A percentile compares a stretch with the other conserved stretches of the same genome.
These are phyloP conservation scores for Collariella sp. DNA, from an alignment of 495 filamentous ascomycete species.

Conservation along the genomic window DNA sequence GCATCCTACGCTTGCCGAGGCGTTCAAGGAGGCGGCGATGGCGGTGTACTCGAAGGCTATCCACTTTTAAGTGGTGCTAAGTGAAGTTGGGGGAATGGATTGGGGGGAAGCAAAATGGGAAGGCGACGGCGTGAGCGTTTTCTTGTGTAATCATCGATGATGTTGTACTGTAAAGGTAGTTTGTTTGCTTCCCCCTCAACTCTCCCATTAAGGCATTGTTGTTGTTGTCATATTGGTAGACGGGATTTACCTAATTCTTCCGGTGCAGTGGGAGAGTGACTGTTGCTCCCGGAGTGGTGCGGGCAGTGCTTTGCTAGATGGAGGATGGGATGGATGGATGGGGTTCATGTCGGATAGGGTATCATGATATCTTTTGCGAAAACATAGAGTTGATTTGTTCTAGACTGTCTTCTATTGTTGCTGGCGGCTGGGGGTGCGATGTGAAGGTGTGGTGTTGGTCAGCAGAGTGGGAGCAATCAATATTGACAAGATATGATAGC, in stretches of 20 bases:
- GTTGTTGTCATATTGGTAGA: too few relatives aligned
- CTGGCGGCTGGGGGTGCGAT: too few relatives aligned
- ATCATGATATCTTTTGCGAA: conserved; percentile 2
- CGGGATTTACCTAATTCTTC: too few relatives aligned
- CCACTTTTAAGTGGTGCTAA: conserved; percentile 61
- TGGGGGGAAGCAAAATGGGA: background rate
- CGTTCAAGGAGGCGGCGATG: conserved; percentile 99
- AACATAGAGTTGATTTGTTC: conserved; percentile 1
- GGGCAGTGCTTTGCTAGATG: background rate
- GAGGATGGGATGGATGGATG: background rate
- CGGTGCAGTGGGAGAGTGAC: too few relatives aligned
- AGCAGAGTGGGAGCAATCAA: too few relatives aligned
- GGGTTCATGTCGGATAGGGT: background rate
- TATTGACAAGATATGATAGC: too few relatives aligned
- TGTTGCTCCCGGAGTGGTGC: background rate
- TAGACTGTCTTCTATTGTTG: too few relatives aligned
- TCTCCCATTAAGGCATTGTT: conserved; percentile 9
- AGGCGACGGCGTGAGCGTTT: conserved; percentile 3
- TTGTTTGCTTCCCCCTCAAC: conserved; percentile 8
- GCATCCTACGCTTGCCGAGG: conserved; percentile 92
- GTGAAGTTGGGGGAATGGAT: background rate
- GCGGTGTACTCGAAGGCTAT: conserved; percentile 93
- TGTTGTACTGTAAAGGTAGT: conserved; percentile 23
- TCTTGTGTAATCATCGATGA: conserved; percentile 16
- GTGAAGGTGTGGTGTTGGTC: too few relatives aligned